A percentile compares a stretch with the other conserved stretches of the same genome.
Conservation (phyloP, 2,329 filamentous ascomycete genomes). For the Nannizziopsis arthrosporioides region DNA sequence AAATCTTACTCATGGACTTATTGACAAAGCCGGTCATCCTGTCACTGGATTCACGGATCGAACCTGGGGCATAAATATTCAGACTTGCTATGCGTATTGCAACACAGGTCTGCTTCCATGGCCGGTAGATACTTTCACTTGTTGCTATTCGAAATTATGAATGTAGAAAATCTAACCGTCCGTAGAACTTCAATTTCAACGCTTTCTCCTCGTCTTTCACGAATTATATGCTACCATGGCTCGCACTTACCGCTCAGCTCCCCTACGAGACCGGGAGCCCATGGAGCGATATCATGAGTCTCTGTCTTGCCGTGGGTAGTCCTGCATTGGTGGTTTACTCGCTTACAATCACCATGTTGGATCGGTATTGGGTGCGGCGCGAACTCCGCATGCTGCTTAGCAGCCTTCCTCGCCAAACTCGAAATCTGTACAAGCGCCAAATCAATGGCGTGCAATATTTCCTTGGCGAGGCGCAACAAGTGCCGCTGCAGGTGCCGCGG, state of each 20-base stretch:
- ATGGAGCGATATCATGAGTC: constrained; percentile 8
- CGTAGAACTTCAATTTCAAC: constrained; percentile 7
- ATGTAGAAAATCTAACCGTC: neutral
- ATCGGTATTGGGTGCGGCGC: constrained; percentile 6
- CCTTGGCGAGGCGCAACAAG: constrained; percentile 5
- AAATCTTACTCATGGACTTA: constrained; percentile 2
- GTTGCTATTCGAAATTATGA: neutral
- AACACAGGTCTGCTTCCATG: neutral
- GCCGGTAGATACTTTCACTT: neutral
- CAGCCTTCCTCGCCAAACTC: constrained; percentile 1
- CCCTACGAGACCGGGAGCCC: constrained; percentile 7
- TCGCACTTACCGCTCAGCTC: constrained; percentile 4
- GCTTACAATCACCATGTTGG: constrained; percentile 4
- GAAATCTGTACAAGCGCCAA: constrained; percentile 1
- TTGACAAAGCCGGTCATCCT: neutral
- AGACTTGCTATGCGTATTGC: constrained; percentile 3
- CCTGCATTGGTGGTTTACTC: constrained; percentile 2
- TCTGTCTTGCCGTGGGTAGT: constrained; percentile 4
- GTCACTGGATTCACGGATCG: neutral
- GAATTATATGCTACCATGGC: constrained; percentile 6
- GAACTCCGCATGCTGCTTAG: neutral
- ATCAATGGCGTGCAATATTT: constrained; percentile 2
- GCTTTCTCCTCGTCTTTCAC: constrained; percentile 1
- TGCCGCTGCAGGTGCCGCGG: constrained; percentile 1
- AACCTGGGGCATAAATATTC: constrained; percentile 4